Conservation (phyloP, 139 green algal genomes). For the Coelastrella sp. region DNA sequence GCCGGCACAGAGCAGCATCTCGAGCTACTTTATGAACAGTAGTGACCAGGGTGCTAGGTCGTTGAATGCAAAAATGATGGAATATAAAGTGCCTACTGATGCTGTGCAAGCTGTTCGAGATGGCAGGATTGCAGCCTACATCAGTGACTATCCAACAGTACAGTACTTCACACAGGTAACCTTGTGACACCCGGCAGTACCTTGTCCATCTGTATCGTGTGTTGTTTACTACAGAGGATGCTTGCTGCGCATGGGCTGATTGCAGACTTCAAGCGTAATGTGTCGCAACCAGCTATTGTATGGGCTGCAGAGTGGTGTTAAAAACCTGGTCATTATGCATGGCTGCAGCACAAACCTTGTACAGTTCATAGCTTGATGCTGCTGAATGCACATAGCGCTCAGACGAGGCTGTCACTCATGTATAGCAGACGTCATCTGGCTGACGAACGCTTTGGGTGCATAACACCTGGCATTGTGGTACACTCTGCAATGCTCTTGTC, state of each 20-base stretch:
- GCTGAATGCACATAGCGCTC: too few species aligned
- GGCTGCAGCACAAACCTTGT: too few species aligned
- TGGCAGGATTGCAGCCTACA: constrained; percentile 11
- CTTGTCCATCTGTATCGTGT: neutral
- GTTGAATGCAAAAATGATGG: neutral
- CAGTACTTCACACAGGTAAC: constrained; percentile 25
- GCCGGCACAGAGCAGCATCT: constrained; percentile 37
- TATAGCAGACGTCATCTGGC: too few species aligned
- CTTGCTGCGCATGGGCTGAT: neutral
- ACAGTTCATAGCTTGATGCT: too few species aligned
- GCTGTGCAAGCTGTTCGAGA: neutral
- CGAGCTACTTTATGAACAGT: constrained; percentile 42
- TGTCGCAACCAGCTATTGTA: too few species aligned
- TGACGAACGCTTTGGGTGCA: too few species aligned
- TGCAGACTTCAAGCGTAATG: too few species aligned
- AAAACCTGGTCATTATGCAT: too few species aligned
- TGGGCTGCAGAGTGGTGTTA: too few species aligned
- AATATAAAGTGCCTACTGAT: neutral
- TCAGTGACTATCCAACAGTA: constrained; percentile 27
- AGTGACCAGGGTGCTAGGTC: neutral
- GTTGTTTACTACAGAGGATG: neutral
- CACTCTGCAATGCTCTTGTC: too few species aligned
- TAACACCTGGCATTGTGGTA: too few species aligned
- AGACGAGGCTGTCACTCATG: too few species aligned
- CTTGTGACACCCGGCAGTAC: neutral